A percentile compares a stretch with the other conserved stretches of the same genome.
Evolutionary conservation across 2,329 filamentous ascomycete genomes (phyloP).

Genomic region (Neobulgaria alba): DNA sequence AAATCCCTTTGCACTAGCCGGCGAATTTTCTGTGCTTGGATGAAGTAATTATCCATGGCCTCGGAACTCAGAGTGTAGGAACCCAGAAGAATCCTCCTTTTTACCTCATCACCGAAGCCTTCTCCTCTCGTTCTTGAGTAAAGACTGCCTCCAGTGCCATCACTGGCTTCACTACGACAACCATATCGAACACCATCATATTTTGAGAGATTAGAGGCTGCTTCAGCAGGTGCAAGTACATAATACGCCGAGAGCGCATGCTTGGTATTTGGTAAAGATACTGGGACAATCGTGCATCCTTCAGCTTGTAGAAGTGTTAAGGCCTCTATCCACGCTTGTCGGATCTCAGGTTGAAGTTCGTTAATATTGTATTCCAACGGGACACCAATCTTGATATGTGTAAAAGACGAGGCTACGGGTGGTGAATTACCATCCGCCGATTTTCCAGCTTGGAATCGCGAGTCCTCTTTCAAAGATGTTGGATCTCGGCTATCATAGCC

Average conservation of each 20-base stretch:
- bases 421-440: neutral
- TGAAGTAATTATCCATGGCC: conserved; percentile 93
- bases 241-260: conserved; percentile 91
- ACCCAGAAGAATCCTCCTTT: conserved; percentile 77
- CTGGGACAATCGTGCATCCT: conserved; percentile 65
- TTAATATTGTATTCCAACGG: conserved; percentile 79
- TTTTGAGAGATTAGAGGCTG: conserved; percentile 90
- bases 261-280: conserved; percentile 76
- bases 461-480: conserved; percentile 31
- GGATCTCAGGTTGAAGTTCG: conserved; percentile 65
- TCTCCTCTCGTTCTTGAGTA: conserved; percentile 68
- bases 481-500: conserved; percentile 31
- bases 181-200: conserved; percentile 97
- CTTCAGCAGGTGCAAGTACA: conserved; percentile 87
- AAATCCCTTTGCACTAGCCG: conserved; percentile 82
- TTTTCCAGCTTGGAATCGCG: neutral
- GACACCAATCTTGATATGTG: conserved; percentile 42
- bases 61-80: conserved; percentile 84
- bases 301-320: conserved; percentile 49
- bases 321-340: conserved; percentile 57
- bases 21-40: conserved; percentile 83
- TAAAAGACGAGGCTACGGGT: no score
- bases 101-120: conserved; percentile 78
- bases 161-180: conserved; percentile 29
- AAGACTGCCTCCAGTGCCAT: conserved; percentile 53